These are phyloP conservation scores for Mucor piriformis DNA, from an alignment of 371 early-diverging fungal species.

Conservation along the genomic window DNA sequence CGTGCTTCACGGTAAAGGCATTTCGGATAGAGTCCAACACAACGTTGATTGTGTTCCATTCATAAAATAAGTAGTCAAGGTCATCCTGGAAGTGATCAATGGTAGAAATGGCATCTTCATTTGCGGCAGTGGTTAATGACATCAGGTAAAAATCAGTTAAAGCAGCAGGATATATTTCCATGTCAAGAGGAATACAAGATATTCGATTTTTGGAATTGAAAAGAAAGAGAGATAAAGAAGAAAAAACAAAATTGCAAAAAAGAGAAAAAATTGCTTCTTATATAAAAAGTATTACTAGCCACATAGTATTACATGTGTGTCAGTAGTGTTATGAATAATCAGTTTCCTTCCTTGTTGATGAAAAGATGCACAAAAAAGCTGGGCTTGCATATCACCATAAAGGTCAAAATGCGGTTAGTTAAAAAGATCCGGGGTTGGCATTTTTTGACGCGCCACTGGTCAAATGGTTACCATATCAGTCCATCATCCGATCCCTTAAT, in stretches of 20 bases:
- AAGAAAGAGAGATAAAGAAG: not conserved
- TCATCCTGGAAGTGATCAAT: slow-evolving; percentile 18
- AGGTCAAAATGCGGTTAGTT: not conserved
- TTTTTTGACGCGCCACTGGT: not conserved
- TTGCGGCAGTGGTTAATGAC: not conserved
- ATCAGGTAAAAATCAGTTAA: slow-evolving; percentile 2
- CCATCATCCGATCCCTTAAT: slow-evolving; percentile 19
- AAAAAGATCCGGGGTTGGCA: not conserved
- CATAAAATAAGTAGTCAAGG: slow-evolving; percentile 15
- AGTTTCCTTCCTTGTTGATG: too few relatives aligned
- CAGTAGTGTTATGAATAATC: slow-evolving; percentile 1
- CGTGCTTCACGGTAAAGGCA: slow-evolving; percentile 13
- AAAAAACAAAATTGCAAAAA: not conserved
- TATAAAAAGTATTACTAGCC: slow-evolving; percentile 4
- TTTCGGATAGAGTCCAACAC: slow-evolving; percentile 19
- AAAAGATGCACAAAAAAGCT: not conserved
- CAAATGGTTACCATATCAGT: slow-evolving; percentile 10
- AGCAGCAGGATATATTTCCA: not conserved
- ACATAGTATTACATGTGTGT: slow-evolving; percentile 1
- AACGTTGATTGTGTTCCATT: slow-evolving; percentile 21
- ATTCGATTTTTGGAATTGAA: not conserved
- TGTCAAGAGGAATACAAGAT: too few relatives aligned
- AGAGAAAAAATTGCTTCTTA: not conserved
- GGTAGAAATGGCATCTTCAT: not conserved
- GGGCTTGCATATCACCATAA: slow-evolving; percentile 4